Base-by-base conservation (phyloP, 2,329 filamentous ascomycete genomes). In the Diaporthe citri region DNA sequence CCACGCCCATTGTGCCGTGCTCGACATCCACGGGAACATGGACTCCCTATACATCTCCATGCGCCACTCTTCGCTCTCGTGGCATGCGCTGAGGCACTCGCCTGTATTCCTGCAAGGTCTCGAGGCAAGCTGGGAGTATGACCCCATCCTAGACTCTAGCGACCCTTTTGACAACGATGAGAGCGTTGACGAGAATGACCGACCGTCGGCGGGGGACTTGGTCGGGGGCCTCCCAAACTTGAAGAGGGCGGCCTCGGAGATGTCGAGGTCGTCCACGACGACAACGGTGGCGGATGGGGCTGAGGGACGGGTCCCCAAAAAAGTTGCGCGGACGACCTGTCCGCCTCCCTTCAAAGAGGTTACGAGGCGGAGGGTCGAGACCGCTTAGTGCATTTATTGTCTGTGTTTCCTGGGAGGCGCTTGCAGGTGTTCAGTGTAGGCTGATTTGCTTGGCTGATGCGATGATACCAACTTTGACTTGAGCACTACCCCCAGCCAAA, bases 41-140 rank as follows among this genome's bases (percentile, higher is more conserved):
- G 88, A 91, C 77, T 90, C 89, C 28, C 81, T 92, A 20, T 92
- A 92, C 78, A 90, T 92, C 74, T 88, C 89, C 73, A 89, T 90
- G 88, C 83, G 85, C 17, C 79, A 85, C 8, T 86, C 89, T 73
- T 87, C 86, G 9, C 83, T 92, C n/a, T 89, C 88, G 2, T 92
- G 90, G 90, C 85, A 87, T 75, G 86, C 85, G 46, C 82, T 92
- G 41, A 85, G 84, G 72, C 82, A 85, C 46, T 85, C 87, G 5
- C 86, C 87, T 0, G 83, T 87, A 3, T 88, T 86, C 76, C 82
- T 89, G 9, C 84, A 88, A 17, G 89, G 89, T 2, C 84, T 92
- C 0, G 90, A 91, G 77, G 85, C 84, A 4, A 86, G 87, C 77
- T 92, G 90, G 90, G 84, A 81, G 0, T 86, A 87, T 73, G 89